phyloP scores from a whole-genome alignment of 495 filamentous ascomycete species.

The Elaphomyces granulatus region DNA sequence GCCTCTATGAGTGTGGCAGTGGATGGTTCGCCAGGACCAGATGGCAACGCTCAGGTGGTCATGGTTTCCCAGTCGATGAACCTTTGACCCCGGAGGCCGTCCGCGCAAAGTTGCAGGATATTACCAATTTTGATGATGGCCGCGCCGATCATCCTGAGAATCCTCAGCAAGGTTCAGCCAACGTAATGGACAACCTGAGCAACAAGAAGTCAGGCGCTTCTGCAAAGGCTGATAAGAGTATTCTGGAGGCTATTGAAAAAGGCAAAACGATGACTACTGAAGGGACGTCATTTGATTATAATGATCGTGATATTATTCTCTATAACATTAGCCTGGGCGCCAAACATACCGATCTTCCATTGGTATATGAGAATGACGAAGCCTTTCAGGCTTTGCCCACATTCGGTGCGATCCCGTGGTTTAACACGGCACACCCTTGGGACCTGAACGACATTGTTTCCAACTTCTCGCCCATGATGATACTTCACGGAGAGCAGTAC shows the following conservation, averaged over 20 bases:
- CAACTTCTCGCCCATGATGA: conserved; percentile 97
- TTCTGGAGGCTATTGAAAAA: conserved; percentile 57
- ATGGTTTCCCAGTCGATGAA: conserved; percentile 84
- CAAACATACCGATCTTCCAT: conserved; percentile 76
- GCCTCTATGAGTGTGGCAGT: conserved; percentile 90
- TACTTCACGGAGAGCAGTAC: conserved; percentile 97
- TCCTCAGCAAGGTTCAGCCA: conserved; percentile 58
- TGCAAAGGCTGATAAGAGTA: conserved; percentile 25
- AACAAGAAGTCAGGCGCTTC: conserved; percentile 46
- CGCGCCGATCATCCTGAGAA: conserved; percentile 82
- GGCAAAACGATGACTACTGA: conserved; percentile 56
- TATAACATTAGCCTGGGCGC: conserved; percentile 95
- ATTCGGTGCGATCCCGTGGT: conserved; percentile 87
- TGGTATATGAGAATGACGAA: conserved; percentile 80
- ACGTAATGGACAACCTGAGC: conserved; percentile 83
- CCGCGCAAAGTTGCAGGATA: conserved; percentile 57
- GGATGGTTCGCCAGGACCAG: conserved; percentile 86
- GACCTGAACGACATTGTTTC: conserved; percentile 70
- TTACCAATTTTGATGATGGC: conserved; percentile 78
- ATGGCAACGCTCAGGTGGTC: conserved; percentile 87
- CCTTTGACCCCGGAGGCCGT: conserved; percentile 80
- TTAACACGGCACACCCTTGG: conserved; percentile 72
- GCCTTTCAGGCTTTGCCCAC: conserved; percentile 88
- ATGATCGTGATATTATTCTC: conserved; percentile 77
- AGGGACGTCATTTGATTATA: conserved; percentile 68